A percentile compares a stretch with the other conserved stretches of the same genome.
phyloP scores from a whole-genome alignment of 2,329 filamentous ascomycete genomes.

The Gaeumannomyces sp. region DNA sequence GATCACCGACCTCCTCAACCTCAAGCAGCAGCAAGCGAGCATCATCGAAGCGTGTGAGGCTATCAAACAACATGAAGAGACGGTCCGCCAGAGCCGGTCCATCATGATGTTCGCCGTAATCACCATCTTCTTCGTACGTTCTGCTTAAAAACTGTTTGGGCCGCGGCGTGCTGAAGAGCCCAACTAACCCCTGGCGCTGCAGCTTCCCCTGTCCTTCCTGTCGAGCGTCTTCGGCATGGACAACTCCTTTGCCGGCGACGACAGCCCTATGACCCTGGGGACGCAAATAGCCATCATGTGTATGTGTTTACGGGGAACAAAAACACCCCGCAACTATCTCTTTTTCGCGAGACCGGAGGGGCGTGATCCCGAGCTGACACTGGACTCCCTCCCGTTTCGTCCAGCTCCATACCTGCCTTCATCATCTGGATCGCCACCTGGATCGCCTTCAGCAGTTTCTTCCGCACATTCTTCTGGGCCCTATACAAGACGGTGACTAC shows the following conservation, averaged over 20 bases:
- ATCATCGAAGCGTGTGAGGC: constrained; percentile 37
- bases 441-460: neutral
- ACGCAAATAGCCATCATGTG: neutral
- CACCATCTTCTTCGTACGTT: no score
- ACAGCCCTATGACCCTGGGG: neutral
- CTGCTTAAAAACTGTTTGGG: no score
- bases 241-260: neutral
- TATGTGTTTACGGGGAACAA: no score
- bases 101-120: constrained; percentile 41
- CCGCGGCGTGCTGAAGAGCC: no score
- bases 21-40: constrained; percentile 41
- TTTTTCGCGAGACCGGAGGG: no score
- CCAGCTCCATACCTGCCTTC: no score
- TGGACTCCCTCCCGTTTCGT: no score
- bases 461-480: neutral
- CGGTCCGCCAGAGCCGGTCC: constrained; percentile 33
- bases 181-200: no score
- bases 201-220: constrained; percentile 38
- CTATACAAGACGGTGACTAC: neutral
- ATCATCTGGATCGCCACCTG: neutral
- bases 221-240: constrained; percentile 35
- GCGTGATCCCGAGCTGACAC: no score
- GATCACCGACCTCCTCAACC: constrained; percentile 30
- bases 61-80: constrained; percentile 31
- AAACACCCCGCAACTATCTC: no score